These are phyloP conservation scores for Globisporangium cystogenes DNA, from an alignment of 352 stramenopile species.

Conservation along the genomic window DNA sequence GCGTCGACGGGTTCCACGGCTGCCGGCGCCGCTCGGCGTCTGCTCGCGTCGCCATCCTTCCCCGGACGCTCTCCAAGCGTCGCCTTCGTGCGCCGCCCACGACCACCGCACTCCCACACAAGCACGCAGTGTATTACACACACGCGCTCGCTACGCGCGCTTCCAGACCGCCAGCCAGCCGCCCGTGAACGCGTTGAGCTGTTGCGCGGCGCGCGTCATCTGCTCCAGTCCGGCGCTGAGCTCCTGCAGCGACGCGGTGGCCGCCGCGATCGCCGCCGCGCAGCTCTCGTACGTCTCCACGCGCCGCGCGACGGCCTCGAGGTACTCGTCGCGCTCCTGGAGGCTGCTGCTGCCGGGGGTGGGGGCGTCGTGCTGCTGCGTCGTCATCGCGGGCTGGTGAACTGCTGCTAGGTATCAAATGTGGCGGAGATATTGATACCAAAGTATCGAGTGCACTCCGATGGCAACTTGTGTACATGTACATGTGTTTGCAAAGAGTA, in stretches of 20 bases:
- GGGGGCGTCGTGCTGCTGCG: too few species aligned
- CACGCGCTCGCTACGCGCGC: constrained; percentile 17
- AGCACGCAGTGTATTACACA: not conserved
- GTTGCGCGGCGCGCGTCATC: constrained; percentile 59
- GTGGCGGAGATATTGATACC: too few species aligned
- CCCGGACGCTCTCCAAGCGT: not conserved
- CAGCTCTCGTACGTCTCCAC: constrained; percentile 68
- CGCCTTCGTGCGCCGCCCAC: not conserved
- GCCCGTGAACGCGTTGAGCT: constrained; percentile 70
- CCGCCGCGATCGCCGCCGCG: constrained; percentile 34
- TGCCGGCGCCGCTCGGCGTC: not conserved
- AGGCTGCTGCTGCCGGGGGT: not conserved
- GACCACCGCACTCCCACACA: not conserved
- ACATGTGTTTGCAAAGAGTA: not conserved
- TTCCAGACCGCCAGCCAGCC: constrained; percentile 74
- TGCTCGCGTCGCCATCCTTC: not conserved
- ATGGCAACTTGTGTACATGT: too few species aligned
- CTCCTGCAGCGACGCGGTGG: constrained; percentile 56
- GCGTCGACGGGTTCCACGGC: constrained; percentile 51
- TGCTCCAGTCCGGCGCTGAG: constrained; percentile 55
- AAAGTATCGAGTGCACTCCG: too few species aligned
- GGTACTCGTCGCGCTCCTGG: constrained; percentile 33
- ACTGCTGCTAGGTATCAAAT: not conserved
- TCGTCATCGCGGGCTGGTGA: too few species aligned
- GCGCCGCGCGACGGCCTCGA: constrained; percentile 34